Evolutionary conservation across 345 rosid species (phyloP), one percentile per base, ranked within the genome.

Genomic region (Euphorbia peplus): DNA sequence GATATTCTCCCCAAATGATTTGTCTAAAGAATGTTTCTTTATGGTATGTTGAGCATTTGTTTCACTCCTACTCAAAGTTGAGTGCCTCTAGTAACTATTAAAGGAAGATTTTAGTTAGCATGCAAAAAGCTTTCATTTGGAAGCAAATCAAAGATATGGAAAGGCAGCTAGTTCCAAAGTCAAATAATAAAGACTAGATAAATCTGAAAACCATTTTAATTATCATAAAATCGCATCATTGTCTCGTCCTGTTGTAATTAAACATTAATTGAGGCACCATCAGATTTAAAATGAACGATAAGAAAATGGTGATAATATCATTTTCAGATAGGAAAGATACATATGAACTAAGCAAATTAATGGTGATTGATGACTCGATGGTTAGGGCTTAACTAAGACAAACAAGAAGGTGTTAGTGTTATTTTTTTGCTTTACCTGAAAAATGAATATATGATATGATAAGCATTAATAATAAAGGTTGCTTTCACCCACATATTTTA

Each of bases 321-420:
- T 37, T 74, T 47, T 70, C 74, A 67, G 15, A 25, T 0, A 8
- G 32, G 74, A 76, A 60, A 76, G 76, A 42, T 39, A 71, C 67
- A 18, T 22, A 64, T 61, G 56, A 74, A 68, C 65, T 44, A 64
- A 42, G 30, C 14, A 51, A 29, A 25, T 54, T 71, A 39, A 60
- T 47, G 52, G 65, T 53, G 74, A 64, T 29, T 13, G 64, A 18
- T 62, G 41, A 63, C 42, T 72, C 58, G 57, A 56, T 21, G 52
- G 68, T 65, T 22, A 68, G 51, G 58, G 70, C 52, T 71, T 39
- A 75, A 65, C 50, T 66, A 35, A 52, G 72, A 68, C 58, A 70
- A 63, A 62, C 68, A 76, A 72, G 54, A 56, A 22, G 51, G 68
- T 39, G n/a, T 28, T 50, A 37, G 64, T 28, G 66, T 57, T 28